Conservation (phyloP, 331 rosid genomes). For the Quercus phellos region DNA sequence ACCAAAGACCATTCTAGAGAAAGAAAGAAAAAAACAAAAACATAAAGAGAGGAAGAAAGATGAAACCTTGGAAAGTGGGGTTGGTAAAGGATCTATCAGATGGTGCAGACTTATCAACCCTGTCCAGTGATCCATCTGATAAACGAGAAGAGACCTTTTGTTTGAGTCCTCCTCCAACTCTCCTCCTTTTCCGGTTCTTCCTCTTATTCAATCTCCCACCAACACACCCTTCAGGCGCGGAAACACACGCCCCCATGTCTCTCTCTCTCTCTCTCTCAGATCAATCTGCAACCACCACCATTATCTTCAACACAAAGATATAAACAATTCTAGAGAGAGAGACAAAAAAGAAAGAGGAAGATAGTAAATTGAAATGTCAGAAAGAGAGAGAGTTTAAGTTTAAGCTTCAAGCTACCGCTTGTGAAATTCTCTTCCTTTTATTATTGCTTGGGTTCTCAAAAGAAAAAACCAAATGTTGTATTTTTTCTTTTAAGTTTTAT, state of each 20-base stretch:
- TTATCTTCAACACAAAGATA: conserved; percentile 17
- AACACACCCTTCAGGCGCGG: conserved; percentile 61
- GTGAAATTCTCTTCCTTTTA: not conserved
- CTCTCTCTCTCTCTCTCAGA: conserved; percentile 24
- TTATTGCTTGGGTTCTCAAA: conserved; percentile 1
- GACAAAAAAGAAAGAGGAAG: not conserved
- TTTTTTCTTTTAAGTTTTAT: too few species aligned
- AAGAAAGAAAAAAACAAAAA: not conserved
- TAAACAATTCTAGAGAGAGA: conserved; percentile 3
- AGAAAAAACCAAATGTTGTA: conserved; percentile 11
- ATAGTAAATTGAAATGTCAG: not conserved
- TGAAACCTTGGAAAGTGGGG: conserved; percentile 68
- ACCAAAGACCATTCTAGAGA: conserved; percentile 2
- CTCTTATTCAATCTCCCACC: conserved; percentile 49
- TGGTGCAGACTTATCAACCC: conserved; percentile 24
- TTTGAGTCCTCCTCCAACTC: conserved; percentile 23
- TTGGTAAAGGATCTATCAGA: conserved; percentile 53
- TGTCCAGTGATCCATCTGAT: conserved; percentile 55
- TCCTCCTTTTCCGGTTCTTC: conserved; percentile 41
- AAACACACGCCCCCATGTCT: conserved; percentile 81
- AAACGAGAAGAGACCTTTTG: conserved; percentile 45
- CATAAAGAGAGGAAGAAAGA: not conserved
- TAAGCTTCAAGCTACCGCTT: conserved; percentile 37
- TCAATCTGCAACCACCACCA: conserved; percentile 23
- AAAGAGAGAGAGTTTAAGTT: not conserved